A percentile compares a stretch with the other conserved stretches of the same genome.
phyloP scores from a whole-genome alignment of 148 eudicot genomes.

The Camellia lanceoleosa region DNA sequence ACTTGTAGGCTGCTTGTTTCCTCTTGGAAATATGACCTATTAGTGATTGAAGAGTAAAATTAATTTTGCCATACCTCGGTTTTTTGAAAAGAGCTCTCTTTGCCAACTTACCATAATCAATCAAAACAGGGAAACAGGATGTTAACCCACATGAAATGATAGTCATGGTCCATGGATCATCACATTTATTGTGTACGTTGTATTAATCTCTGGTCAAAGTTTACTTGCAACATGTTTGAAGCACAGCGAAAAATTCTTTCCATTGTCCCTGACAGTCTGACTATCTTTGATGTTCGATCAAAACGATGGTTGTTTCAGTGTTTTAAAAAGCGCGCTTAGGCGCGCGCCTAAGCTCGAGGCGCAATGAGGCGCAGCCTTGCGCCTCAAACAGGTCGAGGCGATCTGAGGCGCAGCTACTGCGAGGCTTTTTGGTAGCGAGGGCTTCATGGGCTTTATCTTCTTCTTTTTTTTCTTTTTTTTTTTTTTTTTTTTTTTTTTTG shows the following conservation, averaged over 20 bases:
- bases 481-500: too few relatives aligned
- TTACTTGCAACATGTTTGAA: background rate
- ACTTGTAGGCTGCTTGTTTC: background rate
- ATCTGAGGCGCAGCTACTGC: too few relatives aligned
- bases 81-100: background rate
- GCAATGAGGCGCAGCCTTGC: too few relatives aligned
- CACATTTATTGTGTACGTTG: background rate
- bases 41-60: background rate
- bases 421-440: too few relatives aligned
- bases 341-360: too few relatives aligned
- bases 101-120: background rate
- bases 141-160: background rate
- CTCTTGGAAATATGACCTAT: background rate
- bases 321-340: too few relatives aligned
- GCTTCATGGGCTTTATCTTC: too few relatives aligned
- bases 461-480: too few relatives aligned
- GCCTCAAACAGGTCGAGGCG: too few relatives aligned
- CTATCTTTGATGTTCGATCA: background rate
- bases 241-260: constrained; percentile 2
- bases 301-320: background rate
- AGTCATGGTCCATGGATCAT: background rate
- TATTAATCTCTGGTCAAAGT: background rate
- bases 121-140: background rate
- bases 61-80: background rate
- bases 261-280: background rate